These are phyloP conservation scores for Lactarius deliciosus DNA, from an alignment of 768 basidiomycete genomes.

Conservation along the genomic window DNA sequence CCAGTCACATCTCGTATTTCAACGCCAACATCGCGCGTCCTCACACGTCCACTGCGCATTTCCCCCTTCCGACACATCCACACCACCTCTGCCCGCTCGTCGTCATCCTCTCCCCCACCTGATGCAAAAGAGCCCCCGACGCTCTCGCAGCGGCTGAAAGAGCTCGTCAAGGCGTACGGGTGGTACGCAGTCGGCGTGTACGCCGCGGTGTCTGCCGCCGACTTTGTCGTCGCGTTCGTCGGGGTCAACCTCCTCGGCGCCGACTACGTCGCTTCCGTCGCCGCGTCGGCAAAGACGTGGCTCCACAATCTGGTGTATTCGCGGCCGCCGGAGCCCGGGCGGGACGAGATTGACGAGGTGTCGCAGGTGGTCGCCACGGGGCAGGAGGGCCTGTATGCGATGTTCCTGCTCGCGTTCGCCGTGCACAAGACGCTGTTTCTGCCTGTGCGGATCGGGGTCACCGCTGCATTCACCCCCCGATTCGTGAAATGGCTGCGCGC, in stretches of 20 bases:
- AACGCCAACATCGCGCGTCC: conserved; percentile 35
- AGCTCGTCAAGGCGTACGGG: conserved; percentile 88
- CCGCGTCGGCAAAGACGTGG: conserved; percentile 54
- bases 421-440: conserved; percentile 94
- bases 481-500: conserved; percentile 82
- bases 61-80: conserved; percentile 49
- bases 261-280: conserved; percentile 77
- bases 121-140: conserved; percentile 46
- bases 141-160: conserved; percentile 70
- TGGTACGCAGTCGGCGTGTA: conserved; percentile 97
- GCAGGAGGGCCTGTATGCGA: conserved; percentile 83
- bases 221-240: conserved; percentile 83
- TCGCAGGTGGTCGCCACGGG: conserved; percentile 37
- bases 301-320: conserved; percentile 47
- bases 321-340: conserved; percentile 63
- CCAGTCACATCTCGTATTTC: conserved; percentile 46
- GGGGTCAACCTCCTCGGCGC: conserved; percentile 87
- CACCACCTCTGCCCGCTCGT: conserved; percentile 48
- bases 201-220: conserved; percentile 64
- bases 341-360: conserved; percentile 57
- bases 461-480: conserved; percentile 80
- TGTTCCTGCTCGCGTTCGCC: conserved; percentile 89
- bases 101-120: conserved; percentile 38
- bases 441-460: conserved; percentile 85
- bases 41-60: conserved; percentile 36